Evolutionary conservation across 179 eudicot genomes (phyloP), one percentile per base, ranked within the genome.

Genomic region (Drosera spatulata): DNA sequence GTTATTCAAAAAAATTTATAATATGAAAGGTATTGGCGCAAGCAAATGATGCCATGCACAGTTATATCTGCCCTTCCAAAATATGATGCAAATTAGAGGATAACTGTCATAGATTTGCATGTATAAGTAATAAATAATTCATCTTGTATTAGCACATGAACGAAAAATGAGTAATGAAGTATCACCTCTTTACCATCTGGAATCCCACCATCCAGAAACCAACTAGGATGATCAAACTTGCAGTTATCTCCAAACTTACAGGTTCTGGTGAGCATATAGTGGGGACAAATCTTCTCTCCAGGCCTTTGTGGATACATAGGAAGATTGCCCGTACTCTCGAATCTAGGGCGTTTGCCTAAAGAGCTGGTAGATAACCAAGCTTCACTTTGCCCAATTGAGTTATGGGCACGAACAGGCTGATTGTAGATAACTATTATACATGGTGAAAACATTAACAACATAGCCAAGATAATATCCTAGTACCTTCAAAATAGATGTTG

Each of bases 141-240:
- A 61, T 37, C 7, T 50, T 58, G 66, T 37, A 6, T 67, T 47
- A 67, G 56, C 56, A 53, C 56, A 55, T 41, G 33, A 56, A 64
- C 56, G 42, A 50, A 57, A 42, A 69, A 69, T 65, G 58, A 76
- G 77, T 69, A 69, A 74, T 70, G 66, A 75, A 79, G 64, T 39
- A 60, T 87, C 95, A 93, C 99, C 99, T 93, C 95, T 84, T 93
- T 89, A 97, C 97, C 89, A 81, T 89, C 94, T 63, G 99, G 95
- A 75, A 93, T 89, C 72, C 99, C 99, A 76, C 99, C 97, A 57
- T 74, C 85, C 70, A 97, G 95, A 82, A 89, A 97, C 99, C 97
- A 89, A 79, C 89, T 69, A 75, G 99, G 97, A 83, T 93, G 99
- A 82, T 93, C 99, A 83, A 89, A 93, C 82, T 71, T 93, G 99